phyloP scores from a whole-genome alignment of 495 filamentous ascomycete genomes.

The Trichocladium antarcticum region DNA sequence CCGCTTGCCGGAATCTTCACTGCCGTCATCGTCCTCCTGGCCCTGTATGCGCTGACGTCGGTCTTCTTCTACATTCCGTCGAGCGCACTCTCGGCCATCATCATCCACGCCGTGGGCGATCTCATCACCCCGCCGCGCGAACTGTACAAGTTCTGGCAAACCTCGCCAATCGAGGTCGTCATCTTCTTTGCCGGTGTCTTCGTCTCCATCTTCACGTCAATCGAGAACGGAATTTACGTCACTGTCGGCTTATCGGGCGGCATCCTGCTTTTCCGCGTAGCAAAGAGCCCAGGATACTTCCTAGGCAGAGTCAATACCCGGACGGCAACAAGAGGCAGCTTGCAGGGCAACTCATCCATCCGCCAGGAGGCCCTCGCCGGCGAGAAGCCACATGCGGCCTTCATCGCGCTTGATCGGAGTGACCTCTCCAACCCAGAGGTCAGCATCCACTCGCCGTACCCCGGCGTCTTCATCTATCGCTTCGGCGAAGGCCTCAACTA shows the following conservation, averaged over 20 bases:
- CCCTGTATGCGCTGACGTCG: slow-evolving; percentile 41
- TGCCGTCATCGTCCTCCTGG: slow-evolving; percentile 41
- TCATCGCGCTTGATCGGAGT: slow-evolving; percentile 21
- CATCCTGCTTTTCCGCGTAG: slow-evolving; percentile 38
- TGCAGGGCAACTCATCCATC: not conserved
- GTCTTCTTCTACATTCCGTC: slow-evolving; percentile 44
- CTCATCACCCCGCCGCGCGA: slow-evolving; percentile 39
- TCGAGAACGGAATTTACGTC: slow-evolving; percentile 45
- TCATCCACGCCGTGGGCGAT: slow-evolving; percentile 45
- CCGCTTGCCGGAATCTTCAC: slow-evolving; percentile 44
- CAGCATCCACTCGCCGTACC: slow-evolving; percentile 21
- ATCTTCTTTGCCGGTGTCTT: slow-evolving; percentile 45
- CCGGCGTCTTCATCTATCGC: slow-evolving; percentile 42
- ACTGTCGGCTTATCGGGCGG: slow-evolving; percentile 34
- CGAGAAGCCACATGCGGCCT: slow-evolving; percentile 12
- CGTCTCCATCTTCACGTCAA: slow-evolving; percentile 40
- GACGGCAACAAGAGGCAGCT: slow-evolving; percentile 3
- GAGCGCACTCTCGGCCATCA: slow-evolving; percentile 35
- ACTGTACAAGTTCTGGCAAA: slow-evolving; percentile 42
- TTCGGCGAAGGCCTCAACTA: slow-evolving; percentile 45
- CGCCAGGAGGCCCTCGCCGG: not conserved
- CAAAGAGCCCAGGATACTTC: slow-evolving; percentile 36
- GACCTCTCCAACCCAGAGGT: slow-evolving; percentile 24
- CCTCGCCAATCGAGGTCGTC: slow-evolving; percentile 40
- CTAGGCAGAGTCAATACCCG: slow-evolving; percentile 25